Base-by-base conservation (phyloP, 495 filamentous ascomycete species). In the Penicillium steckii region DNA sequence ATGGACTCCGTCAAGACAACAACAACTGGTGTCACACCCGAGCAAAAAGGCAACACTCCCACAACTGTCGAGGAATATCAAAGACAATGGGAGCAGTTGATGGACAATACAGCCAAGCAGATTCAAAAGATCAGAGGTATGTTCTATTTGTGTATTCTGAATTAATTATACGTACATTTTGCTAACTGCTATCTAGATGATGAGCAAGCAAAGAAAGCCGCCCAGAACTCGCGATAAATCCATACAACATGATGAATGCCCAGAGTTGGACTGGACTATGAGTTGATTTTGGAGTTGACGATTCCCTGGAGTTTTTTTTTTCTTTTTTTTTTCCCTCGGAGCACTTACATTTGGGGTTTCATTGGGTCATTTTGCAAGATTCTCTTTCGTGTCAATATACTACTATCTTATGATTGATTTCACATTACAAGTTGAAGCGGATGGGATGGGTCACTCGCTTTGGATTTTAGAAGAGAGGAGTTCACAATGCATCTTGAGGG, bases 71-170 rank as follows among this genome's bases (percentile, higher is more conserved):
- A 66, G 44, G 26, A 46, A 35, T 66, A 66, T 32, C 63, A 66
- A 32, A 44, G 33, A 19, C 44, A 44, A 47, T 66, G 63, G 63
- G 60, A 54, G 1, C 54, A 66, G 48, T 41, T 66, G 26, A 57
- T 64, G 27, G 53, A 66, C 37, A 52, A 66, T 8, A 66, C 60
- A 10, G 49, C 51, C 32, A 53, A 43, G 46, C 60, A 66, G 10
- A 57, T 66, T 40, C 46, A 60, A 32, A 56, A 57, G 44, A 64
- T 66, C 43, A 54, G 57, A 60, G 57, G 63, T 66, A 43, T 27
- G 60, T 50, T 29, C 30, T n/a, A 37, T 37, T 44, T 21, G 19
- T 51, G 46, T 32, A 44, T 21, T 52, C 22, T 35, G 29, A n/a
- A 56, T 47, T 9, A 37, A 32, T 59, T 55, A 55, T 44, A 62